phyloP scores from a whole-genome alignment of 805 yeast genomes.

The Candida oleophila region DNA sequence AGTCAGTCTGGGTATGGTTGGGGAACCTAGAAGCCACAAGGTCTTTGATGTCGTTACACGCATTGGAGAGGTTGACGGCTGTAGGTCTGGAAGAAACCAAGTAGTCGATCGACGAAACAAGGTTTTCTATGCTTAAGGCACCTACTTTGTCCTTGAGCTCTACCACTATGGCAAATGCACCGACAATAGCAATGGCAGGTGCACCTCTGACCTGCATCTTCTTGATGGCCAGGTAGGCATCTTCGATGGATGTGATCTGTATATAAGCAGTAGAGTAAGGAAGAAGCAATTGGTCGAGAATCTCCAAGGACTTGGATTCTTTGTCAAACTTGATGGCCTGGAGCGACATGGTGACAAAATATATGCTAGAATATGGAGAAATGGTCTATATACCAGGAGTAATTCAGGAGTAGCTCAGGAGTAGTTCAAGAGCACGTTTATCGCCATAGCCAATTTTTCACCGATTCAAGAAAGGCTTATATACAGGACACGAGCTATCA shows the following conservation, averaged over 20 bases:
- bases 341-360: constrained; percentile 19
- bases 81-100: constrained; percentile 86
- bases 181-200: constrained; percentile 97
- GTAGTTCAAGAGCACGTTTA: neutral
- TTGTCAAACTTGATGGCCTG: constrained; percentile 70
- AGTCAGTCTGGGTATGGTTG: constrained; percentile 6
- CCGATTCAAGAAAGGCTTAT: no score
- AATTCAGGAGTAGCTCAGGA: neutral
- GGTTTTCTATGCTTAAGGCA: constrained; percentile 30
- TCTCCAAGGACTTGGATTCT: constrained; percentile 44
- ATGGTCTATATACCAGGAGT: neutral
- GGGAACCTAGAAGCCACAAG: constrained; percentile 18
- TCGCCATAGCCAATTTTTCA: no score
- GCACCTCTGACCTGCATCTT: constrained; percentile 97
- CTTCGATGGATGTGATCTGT: constrained; percentile 58
- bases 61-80: constrained; percentile 87
- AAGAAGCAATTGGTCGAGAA: constrained; percentile 77
- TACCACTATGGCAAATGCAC: constrained; percentile 78
- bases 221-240: constrained; percentile 81
- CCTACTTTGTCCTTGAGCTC: constrained; percentile 42
- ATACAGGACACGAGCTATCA: no score
- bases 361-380: neutral
- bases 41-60: constrained; percentile 52
- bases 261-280: constrained; percentile 80
- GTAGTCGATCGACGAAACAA: constrained; percentile 55